A percentile compares a stretch with the other conserved stretches of the same genome.
Conservation (phyloP, 352 stramenopile species). For the Phytophthora macrochlamydospora region DNA sequence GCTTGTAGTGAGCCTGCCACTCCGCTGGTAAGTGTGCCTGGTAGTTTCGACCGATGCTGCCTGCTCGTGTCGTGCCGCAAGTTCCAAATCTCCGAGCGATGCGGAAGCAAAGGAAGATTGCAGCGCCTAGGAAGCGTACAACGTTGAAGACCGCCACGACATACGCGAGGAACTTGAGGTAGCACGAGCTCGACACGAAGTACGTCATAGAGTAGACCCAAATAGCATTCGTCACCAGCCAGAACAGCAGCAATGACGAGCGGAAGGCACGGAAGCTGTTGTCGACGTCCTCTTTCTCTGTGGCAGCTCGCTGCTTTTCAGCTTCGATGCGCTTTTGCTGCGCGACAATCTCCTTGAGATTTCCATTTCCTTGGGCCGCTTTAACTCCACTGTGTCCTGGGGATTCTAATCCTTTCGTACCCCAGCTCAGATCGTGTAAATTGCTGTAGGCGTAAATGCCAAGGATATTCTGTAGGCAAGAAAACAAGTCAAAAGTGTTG, state of each 20-base stretch:
- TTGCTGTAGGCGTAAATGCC: slow-evolving; percentile 87
- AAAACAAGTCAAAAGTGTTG: background rate
- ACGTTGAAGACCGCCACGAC: slow-evolving; percentile 54
- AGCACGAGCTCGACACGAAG: slow-evolving; percentile 53
- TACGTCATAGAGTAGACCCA: slow-evolving; percentile 53
- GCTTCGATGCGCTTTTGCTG: slow-evolving; percentile 51
- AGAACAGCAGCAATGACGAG: slow-evolving; percentile 52
- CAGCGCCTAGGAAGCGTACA: slow-evolving; percentile 41
- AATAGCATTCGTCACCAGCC: slow-evolving; percentile 53
- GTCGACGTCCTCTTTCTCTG: slow-evolving; percentile 56
- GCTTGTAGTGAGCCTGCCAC: slow-evolving; percentile 38
- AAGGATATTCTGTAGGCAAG: slow-evolving; percentile 71
- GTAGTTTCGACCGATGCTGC: slow-evolving; percentile 11
- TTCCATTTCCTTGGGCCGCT: slow-evolving; percentile 12
- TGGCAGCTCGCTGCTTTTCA: slow-evolving; percentile 32
- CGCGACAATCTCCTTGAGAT: slow-evolving; percentile 57
- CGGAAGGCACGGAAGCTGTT: slow-evolving; percentile 57
- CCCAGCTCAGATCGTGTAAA: slow-evolving; percentile 81
- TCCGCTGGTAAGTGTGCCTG: slow-evolving; percentile 18
- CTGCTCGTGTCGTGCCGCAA: background rate
- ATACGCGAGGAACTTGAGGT: slow-evolving; percentile 52
- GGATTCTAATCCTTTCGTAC: slow-evolving; percentile 60
- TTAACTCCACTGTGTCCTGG: slow-evolving; percentile 6
- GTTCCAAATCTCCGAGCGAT: slow-evolving; percentile 35
- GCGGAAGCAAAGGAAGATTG: slow-evolving; percentile 44